These are phyloP conservation scores for Populus tremula DNA, from an alignment of 345 rosid genomes.

Conservation along the genomic window DNA sequence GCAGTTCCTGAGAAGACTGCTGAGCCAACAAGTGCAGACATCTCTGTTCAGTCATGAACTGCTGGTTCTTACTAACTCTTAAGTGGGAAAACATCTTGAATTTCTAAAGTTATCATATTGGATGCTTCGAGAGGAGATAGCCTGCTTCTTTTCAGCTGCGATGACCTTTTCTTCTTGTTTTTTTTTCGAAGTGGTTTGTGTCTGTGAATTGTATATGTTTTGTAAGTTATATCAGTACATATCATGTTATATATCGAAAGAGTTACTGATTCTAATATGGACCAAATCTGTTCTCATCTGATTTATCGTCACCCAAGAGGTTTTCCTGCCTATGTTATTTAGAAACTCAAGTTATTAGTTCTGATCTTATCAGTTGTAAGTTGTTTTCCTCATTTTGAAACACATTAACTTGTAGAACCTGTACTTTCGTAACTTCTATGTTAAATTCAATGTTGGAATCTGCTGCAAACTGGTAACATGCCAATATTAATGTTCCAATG, in stretches of 20 bases:
- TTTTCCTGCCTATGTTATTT: neutral
- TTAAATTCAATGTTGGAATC: neutral
- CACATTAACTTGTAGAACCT: neutral
- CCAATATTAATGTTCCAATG: neutral
- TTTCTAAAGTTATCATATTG: slow-evolving; percentile 18
- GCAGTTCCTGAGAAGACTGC: slow-evolving; percentile 38
- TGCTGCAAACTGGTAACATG: neutral
- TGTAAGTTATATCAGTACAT: slow-evolving; percentile 28
- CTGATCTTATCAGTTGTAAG: neutral
- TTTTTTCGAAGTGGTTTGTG: slow-evolving; percentile 14
- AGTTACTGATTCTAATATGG: slow-evolving; percentile 28
- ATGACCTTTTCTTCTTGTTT: slow-evolving; percentile 18
- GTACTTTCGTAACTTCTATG: neutral
- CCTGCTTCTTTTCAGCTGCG: slow-evolving; percentile 24
- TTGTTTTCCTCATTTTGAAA: neutral
- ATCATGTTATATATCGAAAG: slow-evolving; percentile 38
- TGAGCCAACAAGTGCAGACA: slow-evolving; percentile 26
- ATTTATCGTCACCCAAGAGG: slow-evolving; percentile 11
- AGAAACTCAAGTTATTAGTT: neutral
- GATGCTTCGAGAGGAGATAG: slow-evolving; percentile 31
- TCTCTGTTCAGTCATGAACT: slow-evolving; percentile 43
- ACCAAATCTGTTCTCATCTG: slow-evolving; percentile 14
- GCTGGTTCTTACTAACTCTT: slow-evolving; percentile 27
- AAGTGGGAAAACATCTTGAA: slow-evolving; percentile 23
- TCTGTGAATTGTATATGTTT: slow-evolving; percentile 42